Evolutionary conservation across 805 yeast species (phyloP).

Genomic region (Candida suzukii): DNA sequence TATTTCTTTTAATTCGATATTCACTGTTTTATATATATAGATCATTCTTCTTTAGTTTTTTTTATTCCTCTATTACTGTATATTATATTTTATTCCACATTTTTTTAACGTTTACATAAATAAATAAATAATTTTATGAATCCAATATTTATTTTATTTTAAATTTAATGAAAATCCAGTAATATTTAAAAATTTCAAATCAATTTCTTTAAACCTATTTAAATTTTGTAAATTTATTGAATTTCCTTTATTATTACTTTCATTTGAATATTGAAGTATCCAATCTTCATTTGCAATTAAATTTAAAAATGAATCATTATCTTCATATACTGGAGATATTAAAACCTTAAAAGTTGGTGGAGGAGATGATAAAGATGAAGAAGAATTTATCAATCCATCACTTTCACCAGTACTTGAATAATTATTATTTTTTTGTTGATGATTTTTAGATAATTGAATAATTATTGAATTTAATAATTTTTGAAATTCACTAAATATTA

Average conservation of each 20-base stretch:
- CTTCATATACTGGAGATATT: constrained; percentile 10
- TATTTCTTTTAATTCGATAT: not conserved
- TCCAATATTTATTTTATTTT: constrained; percentile 7
- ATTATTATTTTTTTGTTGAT: not conserved
- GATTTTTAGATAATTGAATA: constrained; percentile 6
- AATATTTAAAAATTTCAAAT: constrained; percentile 17
- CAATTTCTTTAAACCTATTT: constrained; percentile 7
- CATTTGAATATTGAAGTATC: constrained; percentile 12
- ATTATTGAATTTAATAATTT: constrained; percentile 18
- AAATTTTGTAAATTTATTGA: not conserved
- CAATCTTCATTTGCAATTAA: constrained; percentile 14
- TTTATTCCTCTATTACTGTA: not conserved
- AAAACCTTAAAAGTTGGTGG: constrained; percentile 14
- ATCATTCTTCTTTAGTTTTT: not conserved
- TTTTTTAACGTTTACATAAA: too few species aligned
- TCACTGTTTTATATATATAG: not conserved
- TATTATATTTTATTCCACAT: not conserved
- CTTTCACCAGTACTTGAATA: not conserved
- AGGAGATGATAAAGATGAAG: not conserved
- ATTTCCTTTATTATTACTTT: not conserved
- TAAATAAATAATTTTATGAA: too few species aligned
- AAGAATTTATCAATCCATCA: not conserved
- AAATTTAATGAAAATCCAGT: constrained; percentile 12
- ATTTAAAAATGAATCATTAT: constrained; percentile 8
- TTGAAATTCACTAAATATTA: constrained; percentile 19